Evolutionary conservation across 139 green algal genomes (phyloP).

Genomic region (Gonium pectorale): DNA sequence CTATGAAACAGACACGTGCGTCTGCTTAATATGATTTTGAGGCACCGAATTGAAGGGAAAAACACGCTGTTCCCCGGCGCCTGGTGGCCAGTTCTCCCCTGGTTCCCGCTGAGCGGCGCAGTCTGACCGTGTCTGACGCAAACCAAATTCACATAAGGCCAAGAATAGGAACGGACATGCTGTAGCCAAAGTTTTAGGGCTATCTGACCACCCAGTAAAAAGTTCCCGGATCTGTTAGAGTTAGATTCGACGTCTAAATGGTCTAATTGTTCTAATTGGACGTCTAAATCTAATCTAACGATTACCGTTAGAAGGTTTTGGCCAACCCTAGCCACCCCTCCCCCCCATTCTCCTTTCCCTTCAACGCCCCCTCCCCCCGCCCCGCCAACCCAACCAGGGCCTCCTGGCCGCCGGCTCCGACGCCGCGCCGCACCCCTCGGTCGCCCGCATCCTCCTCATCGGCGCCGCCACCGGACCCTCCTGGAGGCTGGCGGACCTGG

Average conservation of each 20-base stretch:
- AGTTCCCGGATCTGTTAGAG: background rate
- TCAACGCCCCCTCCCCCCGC: background rate
- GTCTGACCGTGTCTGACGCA: too few relatives aligned
- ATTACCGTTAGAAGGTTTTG: background rate
- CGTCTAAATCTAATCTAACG: background rate
- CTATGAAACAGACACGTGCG: too few relatives aligned
- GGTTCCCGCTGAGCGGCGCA: too few relatives aligned
- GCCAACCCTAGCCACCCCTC: too few relatives aligned
- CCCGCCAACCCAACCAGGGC: slow-evolving; percentile 1
- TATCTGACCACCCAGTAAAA: background rate
- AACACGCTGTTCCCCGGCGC: too few relatives aligned
- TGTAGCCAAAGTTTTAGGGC: background rate
- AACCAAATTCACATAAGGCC: too few relatives aligned
- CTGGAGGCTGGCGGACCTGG: background rate
- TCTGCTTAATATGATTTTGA: too few relatives aligned
- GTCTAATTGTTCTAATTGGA: background rate
- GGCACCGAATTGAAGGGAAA: too few relatives aligned
- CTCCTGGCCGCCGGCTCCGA: slow-evolving; percentile 21
- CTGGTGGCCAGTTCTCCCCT: too few relatives aligned
- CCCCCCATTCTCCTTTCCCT: background rate
- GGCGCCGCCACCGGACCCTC: background rate
- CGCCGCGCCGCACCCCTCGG: background rate
- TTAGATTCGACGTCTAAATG: background rate
- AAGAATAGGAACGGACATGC: too few relatives aligned
- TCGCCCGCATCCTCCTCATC: slow-evolving; percentile 42